Conservation (phyloP, 108 stramenopile species). For the Conticribra guillardii region DNA sequence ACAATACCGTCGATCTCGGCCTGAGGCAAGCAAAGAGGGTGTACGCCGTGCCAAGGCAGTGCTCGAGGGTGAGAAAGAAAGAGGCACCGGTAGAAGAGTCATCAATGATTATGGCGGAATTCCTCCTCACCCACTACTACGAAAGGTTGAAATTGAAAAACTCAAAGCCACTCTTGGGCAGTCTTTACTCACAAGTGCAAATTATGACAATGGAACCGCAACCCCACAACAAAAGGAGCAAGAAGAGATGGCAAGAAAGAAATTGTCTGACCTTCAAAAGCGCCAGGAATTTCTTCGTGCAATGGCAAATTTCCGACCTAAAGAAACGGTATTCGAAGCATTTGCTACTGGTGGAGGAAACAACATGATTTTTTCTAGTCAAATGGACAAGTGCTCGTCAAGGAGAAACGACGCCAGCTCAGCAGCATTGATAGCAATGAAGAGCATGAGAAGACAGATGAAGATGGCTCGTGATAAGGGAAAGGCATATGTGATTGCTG, state of each 20-base stretch:
- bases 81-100: slow-evolving; percentile 64
- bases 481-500: slow-evolving; percentile 74
- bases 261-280: slow-evolving; percentile 55
- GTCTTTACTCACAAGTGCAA: not conserved
- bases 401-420: slow-evolving; percentile 25
- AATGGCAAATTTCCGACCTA: slow-evolving; percentile 93
- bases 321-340: slow-evolving; percentile 97
- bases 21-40: slow-evolving; percentile 87
- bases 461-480: slow-evolving; percentile 85
- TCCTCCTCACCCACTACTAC: slow-evolving; percentile 78
- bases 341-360: slow-evolving; percentile 88
- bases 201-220: not conserved
- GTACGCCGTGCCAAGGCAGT: slow-evolving; percentile 86
- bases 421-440: slow-evolving; percentile 86
- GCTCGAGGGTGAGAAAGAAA: slow-evolving; percentile 77
- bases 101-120: slow-evolving; percentile 56
- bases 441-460: slow-evolving; percentile 91
- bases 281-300: slow-evolving; percentile 84
- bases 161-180: slow-evolving; percentile 36
- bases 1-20: slow-evolving; percentile 92
- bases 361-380: slow-evolving; percentile 70
- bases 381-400: slow-evolving; percentile 61
- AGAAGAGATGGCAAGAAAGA: slow-evolving; percentile 44
- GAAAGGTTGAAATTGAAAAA: slow-evolving; percentile 58
- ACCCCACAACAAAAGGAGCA: not conserved